Percentiles rank a stretch among this genome's conserved stretches.
Evolutionary conservation across 2,329 filamentous ascomycete species (phyloP).

Genomic region (Fusarium protoensiforme): DNA sequence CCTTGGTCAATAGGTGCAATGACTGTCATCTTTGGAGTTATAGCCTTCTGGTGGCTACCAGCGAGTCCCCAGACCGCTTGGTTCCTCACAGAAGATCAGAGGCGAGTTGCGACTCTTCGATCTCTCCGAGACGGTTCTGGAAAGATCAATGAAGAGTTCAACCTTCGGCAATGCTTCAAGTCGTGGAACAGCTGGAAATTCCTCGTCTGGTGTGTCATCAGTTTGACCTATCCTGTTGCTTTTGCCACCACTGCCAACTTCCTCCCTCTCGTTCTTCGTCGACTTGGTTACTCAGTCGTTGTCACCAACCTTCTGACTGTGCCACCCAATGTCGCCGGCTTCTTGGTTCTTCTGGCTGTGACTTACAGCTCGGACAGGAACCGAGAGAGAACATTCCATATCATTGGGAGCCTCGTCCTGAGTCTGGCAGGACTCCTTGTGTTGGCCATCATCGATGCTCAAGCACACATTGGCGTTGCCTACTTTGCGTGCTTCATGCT

Average conservation of each 20-base stretch:
- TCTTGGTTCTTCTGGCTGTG: slow-evolving; percentile 56
- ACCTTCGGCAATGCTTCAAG: slow-evolving; percentile 53
- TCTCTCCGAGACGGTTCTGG: slow-evolving; percentile 56
- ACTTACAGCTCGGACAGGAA: slow-evolving; percentile 57
- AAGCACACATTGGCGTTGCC: slow-evolving; percentile 54
- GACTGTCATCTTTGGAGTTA: slow-evolving; percentile 31
- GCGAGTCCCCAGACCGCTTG: slow-evolving; percentile 55
- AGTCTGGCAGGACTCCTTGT: slow-evolving; percentile 58
- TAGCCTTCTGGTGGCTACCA: slow-evolving; percentile 38
- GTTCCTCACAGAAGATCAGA: slow-evolving; percentile 54
- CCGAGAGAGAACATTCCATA: slow-evolving; percentile 59
- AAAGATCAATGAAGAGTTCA: slow-evolving; percentile 50
- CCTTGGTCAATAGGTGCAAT: slow-evolving; percentile 56
- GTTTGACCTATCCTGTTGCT: slow-evolving; percentile 60
- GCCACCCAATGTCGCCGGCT: slow-evolving; percentile 59
- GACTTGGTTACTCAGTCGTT: slow-evolving; percentile 56
- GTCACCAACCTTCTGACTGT: slow-evolving; percentile 62
- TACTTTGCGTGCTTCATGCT: slow-evolving; percentile 64
- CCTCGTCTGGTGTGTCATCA: slow-evolving; percentile 56
- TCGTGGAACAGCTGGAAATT: slow-evolving; percentile 54
- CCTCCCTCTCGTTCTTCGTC: slow-evolving; percentile 58
- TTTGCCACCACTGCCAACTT: slow-evolving; percentile 54
- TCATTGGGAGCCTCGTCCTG: slow-evolving; percentile 49
- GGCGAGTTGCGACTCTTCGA: slow-evolving; percentile 51
- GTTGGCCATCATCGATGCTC: slow-evolving; percentile 55